phyloP scores from a whole-genome alignment of 768 basidiomycete genomes.

The Chlorophyllum brunneum region DNA sequence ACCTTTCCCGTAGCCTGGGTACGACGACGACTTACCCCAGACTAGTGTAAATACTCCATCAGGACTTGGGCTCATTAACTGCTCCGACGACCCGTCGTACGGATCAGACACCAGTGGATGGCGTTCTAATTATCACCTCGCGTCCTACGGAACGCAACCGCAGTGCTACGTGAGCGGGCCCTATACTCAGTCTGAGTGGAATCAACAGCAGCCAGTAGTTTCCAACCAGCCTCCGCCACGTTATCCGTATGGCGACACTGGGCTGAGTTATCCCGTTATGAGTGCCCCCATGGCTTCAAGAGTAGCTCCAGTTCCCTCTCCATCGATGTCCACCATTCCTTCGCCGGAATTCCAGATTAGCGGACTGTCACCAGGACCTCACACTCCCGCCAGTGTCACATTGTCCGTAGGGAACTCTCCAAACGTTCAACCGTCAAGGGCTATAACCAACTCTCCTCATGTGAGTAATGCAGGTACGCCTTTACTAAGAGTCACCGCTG shows the following conservation, averaged over 20 bases:
- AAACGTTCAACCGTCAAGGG: constrained; percentile 7
- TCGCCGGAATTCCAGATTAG: constrained; percentile 7
- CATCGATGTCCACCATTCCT: background rate
- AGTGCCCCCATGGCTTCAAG: background rate
- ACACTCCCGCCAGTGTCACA: constrained; percentile 2
- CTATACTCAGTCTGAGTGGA: background rate
- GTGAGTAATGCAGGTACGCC: background rate
- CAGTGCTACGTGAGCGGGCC: background rate
- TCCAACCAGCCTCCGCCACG: background rate
- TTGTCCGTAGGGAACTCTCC: constrained; percentile 8
- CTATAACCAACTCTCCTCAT: constrained; percentile 1
- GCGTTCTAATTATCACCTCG: background rate
- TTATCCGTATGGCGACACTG: background rate
- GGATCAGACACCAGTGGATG: constrained; percentile 7
- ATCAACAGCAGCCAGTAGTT: background rate
- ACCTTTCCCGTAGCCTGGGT: background rate
- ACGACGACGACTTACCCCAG: background rate
- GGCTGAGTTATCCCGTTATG: background rate
- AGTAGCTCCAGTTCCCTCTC: background rate
- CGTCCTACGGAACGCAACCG: background rate
- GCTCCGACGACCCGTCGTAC: background rate
- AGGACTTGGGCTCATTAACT: background rate
- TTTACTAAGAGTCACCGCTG: constrained; percentile 3
- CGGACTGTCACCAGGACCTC: constrained; percentile 1
- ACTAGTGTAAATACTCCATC: background rate